These are phyloP conservation scores for Aspergillus pseudoglaucus DNA, from an alignment of 2,329 filamentous ascomycete genomes.

Conservation along the genomic window DNA sequence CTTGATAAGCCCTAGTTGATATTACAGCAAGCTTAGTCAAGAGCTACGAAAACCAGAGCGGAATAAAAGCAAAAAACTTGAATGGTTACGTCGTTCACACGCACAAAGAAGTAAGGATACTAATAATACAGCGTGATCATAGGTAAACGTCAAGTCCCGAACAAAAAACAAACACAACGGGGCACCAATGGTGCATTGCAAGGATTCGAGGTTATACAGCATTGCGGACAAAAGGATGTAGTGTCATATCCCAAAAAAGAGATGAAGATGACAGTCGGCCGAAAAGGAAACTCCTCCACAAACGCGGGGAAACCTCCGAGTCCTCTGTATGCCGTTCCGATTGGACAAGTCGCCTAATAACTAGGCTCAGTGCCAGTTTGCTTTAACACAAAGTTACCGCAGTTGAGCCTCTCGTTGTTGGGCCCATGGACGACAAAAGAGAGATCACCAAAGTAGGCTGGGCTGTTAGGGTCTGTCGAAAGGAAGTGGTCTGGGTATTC, in stretches of 20 bases:
- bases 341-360: not conserved
- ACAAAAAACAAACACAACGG: too few species aligned
- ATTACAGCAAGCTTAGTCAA: too few species aligned
- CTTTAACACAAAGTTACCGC: conserved; percentile 47
- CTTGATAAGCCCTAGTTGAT: too few species aligned
- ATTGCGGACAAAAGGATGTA: not conserved
- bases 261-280: not conserved
- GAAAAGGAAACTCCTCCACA: not conserved
- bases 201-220: not conserved
- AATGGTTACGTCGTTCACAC: not conserved
- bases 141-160: too few species aligned
- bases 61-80: not conserved
- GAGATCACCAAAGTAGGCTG: conserved; percentile 49
- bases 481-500: conserved; percentile 45
- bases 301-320: not conserved
- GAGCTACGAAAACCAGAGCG: not conserved
- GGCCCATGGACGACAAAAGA: conserved; percentile 50
- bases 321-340: not conserved
- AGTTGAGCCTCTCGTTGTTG: conserved; percentile 50
- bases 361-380: not conserved
- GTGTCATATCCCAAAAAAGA: not conserved
- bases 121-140: not conserved
- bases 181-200: not conserved
- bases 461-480: conserved; percentile 35
- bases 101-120: not conserved